Evolutionary conservation across 2,329 filamentous ascomycete genomes (phyloP).

Genomic region (Alternaria angustiovoidea): DNA sequence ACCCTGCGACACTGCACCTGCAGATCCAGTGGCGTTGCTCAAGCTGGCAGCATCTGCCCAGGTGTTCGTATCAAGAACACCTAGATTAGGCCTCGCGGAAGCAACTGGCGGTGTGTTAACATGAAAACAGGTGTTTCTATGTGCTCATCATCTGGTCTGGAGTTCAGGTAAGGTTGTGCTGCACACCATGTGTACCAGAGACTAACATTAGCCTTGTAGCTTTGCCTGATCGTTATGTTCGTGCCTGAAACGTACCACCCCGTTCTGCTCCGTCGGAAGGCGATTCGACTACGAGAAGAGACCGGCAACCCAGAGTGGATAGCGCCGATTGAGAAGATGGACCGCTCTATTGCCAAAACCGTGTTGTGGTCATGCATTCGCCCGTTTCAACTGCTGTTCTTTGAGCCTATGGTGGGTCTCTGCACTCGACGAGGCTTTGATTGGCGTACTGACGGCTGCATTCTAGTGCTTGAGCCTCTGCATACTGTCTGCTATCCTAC

Average conservation of each 20-base stretch:
- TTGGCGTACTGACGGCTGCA: constrained; percentile 39
- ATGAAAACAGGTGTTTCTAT: constrained; percentile 63
- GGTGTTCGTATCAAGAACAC: constrained; percentile 8
- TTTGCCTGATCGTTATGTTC: constrained; percentile 70
- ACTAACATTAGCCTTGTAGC: constrained; percentile 53
- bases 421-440: constrained; percentile 9
- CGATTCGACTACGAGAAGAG: constrained; percentile 71
- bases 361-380: constrained; percentile 63
- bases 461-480: constrained; percentile 74
- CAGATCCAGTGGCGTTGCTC: constrained; percentile 7
- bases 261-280: constrained; percentile 76
- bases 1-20: constrained; percentile 14
- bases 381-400: constrained; percentile 79
- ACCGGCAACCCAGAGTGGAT: constrained; percentile 81
- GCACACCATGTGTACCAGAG: constrained; percentile 22
- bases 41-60: constrained; percentile 6
- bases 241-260: constrained; percentile 88
- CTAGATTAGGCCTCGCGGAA: neutral
- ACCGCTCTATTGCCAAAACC: constrained; percentile 69
- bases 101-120: constrained; percentile 36
- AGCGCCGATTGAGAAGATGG: constrained; percentile 77
- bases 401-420: constrained; percentile 75
- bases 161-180: constrained; percentile 43
- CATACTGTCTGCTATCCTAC: constrained; percentile 81
- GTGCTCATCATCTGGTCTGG: constrained; percentile 82